These are phyloP conservation scores for Rhizopogon roseolus DNA, from an alignment of 768 basidiomycete species.

Conservation along the genomic window DNA sequence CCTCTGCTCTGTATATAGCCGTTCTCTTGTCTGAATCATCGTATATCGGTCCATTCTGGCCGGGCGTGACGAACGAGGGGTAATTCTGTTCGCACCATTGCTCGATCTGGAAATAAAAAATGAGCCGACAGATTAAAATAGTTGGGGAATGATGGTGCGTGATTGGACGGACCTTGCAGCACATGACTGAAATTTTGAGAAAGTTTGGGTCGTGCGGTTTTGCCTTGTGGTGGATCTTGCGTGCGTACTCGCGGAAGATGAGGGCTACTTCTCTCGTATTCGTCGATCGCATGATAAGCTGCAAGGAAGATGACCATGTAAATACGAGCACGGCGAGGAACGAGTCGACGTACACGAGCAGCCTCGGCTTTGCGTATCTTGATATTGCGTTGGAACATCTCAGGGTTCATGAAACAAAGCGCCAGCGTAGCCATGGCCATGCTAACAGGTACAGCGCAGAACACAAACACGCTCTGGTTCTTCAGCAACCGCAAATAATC, in stretches of 20 bases:
- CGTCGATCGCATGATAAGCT: constrained; percentile 91
- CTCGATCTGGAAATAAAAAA: constrained; percentile 67
- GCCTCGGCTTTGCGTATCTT: constrained; percentile 95
- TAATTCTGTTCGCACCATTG: constrained; percentile 92
- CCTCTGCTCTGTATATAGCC: constrained; percentile 39
- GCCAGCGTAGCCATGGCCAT: constrained; percentile 96
- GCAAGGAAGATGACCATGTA: not conserved
- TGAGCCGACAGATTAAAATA: too few species aligned
- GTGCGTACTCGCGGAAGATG: constrained; percentile 80
- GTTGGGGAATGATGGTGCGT: too few species aligned
- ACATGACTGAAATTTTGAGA: constrained; percentile 76
- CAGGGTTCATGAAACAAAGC: constrained; percentile 89
- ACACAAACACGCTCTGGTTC: constrained; percentile 93
- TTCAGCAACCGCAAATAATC: constrained; percentile 86
- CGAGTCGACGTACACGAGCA: constrained; percentile 53
- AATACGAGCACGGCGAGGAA: not conserved
- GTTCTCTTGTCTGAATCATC: constrained; percentile 56
- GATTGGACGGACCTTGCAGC: constrained; percentile 56
- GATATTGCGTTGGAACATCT: constrained; percentile 81
- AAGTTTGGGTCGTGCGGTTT: constrained; percentile 82
- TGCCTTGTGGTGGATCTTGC: constrained; percentile 79
- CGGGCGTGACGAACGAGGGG: constrained; percentile 72
- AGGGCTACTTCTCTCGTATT: constrained; percentile 89
- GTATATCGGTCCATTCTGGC: constrained; percentile 25
- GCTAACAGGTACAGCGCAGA: constrained; percentile 88